Base-by-base conservation (phyloP, 495 filamentous ascomycete species). In the Cryomyces antarcticus region DNA sequence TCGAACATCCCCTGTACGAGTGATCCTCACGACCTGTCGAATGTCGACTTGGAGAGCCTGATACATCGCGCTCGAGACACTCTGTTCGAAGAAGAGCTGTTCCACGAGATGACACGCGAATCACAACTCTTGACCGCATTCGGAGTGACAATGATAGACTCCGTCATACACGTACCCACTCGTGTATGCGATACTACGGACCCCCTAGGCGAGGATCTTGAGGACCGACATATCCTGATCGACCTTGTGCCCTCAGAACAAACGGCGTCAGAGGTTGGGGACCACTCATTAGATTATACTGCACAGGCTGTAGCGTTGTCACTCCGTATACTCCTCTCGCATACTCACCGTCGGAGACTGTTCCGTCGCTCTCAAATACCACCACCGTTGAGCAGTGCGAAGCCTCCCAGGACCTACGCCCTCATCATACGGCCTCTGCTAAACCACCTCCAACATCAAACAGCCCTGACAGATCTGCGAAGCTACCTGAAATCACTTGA, bases 21-120 rank as follows among this genome's bases (percentile, higher is more conserved):
- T 24, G 17, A 24, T 24, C 17, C 17, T 24, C 48, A 71, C 0
- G 61, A 65, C 27, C 62, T 52, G 39, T 39, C 41, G 4, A 52
- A 58, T 6, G 53, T 59, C 2, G 59, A 65, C 1, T 62, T 75
- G 11, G 75, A 86, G 46, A 65, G 75, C 31, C 70, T 70, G 6
- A 82, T 96, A 37, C 68, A 78, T 12, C 77, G 84, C 49, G 83
- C 86, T 7, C 76, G 87, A 28, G 80, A 99, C 57, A 85, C 81
- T 43, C 66, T 93, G 1, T 95, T 82, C 53, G 80, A 87, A 42
- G 78, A 93, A 52, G 92, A 99, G 54, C 60, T 99, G n/a, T 93
- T 85, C 67, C 76, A 93, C 48, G 89, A 96, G 58, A 58, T 99
- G 17, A 73, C 77, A 39, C 71, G 80, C 7, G 92, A 99, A 60